Conservation (phyloP, 495 filamentous ascomycete species). For the Talaromyces adpressus region DNA sequence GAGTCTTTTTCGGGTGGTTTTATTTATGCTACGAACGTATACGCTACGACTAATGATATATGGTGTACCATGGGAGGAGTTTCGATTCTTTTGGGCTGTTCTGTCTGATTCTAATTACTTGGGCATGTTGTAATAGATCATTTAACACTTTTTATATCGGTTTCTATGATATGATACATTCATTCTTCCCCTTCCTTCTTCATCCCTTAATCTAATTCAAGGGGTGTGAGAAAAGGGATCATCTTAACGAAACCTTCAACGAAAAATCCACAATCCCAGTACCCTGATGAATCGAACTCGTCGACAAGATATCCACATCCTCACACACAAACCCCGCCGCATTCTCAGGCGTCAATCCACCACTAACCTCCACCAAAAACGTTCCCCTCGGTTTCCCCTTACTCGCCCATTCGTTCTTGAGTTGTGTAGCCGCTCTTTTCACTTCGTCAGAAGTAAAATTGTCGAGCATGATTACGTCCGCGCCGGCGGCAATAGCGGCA, state of each 20-base stretch:
- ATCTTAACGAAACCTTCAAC: slow-evolving; percentile 65
- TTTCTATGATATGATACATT: slow-evolving; percentile 5
- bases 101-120: background rate
- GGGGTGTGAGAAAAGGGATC: background rate
- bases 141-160: background rate
- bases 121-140: background rate
- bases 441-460: slow-evolving; percentile 80
- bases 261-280: slow-evolving; percentile 91
- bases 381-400: slow-evolving; percentile 32
- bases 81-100: background rate
- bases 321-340: slow-evolving; percentile 71
- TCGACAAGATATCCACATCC: slow-evolving; percentile 91
- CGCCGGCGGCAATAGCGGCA: slow-evolving; percentile 83
- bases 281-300: slow-evolving; percentile 94
- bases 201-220: too few relatives aligned
- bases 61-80: background rate
- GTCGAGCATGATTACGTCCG: slow-evolving; percentile 95
- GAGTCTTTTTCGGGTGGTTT: background rate
- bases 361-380: slow-evolving; percentile 86
- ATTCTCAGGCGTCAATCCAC: slow-evolving; percentile 81
- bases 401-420: slow-evolving; percentile 71
- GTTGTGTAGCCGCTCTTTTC: slow-evolving; percentile 55
- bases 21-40: background rate
- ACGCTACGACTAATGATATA: slow-evolving; percentile 1
- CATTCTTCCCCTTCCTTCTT: background rate